Percentiles rank a stretch among this genome's conserved stretches.
Evolutionary conservation across 2,329 filamentous ascomycete genomes (phyloP).

Genomic region (Blastomyces silverae): DNA sequence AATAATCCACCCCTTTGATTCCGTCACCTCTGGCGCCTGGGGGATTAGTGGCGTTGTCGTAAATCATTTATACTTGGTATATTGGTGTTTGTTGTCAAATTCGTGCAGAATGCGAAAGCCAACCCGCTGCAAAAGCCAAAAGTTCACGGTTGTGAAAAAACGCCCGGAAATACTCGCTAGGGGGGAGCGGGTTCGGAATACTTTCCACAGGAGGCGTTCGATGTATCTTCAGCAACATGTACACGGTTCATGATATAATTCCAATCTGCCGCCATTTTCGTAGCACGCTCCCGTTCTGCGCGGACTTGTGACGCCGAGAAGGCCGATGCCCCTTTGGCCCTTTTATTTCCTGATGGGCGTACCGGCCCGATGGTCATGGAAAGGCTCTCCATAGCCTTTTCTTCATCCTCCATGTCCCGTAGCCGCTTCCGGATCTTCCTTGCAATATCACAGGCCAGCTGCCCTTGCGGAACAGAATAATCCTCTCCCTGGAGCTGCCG

Average conservation of each 20-base stretch:
- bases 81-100: background rate
- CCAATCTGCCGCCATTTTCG: background rate
- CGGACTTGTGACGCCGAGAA: background rate
- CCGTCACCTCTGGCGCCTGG: background rate
- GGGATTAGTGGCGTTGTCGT: background rate
- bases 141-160: background rate
- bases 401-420: constrained; percentile 4
- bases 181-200: background rate
- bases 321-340: background rate
- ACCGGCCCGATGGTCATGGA: constrained; percentile 5
- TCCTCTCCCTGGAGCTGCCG: background rate
- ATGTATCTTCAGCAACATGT: background rate
- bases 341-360: background rate
- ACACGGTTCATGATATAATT: background rate
- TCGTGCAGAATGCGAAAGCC: background rate
- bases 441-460: background rate
- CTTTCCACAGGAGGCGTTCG: background rate
- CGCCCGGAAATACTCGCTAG: background rate
- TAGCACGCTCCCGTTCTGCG: background rate
- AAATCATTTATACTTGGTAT: background rate
- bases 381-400: constrained; percentile 3
- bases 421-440: constrained; percentile 9
- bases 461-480: background rate
- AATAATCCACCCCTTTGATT: background rate
- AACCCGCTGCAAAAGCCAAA: background rate